Conservation (phyloP, 371 early-diverging fungal species). For the Sporodiniella umbellata region DNA sequence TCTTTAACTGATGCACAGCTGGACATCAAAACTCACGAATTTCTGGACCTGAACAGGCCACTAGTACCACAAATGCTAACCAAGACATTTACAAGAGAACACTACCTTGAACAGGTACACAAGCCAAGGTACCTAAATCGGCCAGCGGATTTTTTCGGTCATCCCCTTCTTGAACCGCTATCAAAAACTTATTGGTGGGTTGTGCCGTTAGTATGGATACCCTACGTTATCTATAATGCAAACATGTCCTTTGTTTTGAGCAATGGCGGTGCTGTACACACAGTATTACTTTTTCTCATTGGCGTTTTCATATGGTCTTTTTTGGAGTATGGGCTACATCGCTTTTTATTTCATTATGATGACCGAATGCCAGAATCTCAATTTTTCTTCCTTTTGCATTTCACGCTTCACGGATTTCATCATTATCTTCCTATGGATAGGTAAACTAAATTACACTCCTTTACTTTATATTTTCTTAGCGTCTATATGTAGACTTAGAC, state of each 20-base stretch:
- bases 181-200: conserved; percentile 91
- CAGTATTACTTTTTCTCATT: conserved; percentile 41
- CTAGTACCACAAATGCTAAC: conserved; percentile 80
- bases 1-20: conserved; percentile 39
- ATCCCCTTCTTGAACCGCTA: conserved; percentile 71
- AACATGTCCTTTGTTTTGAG: conserved; percentile 21
- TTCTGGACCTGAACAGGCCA: conserved; percentile 81
- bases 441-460: conserved; percentile 29
- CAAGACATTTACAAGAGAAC: conserved; percentile 68
- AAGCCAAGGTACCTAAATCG: conserved; percentile 77
- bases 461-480: neutral
- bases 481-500: conserved; percentile 55
- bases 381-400: conserved; percentile 73
- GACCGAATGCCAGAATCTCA: conserved; percentile 82
- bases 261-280: conserved; percentile 24
- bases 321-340: conserved; percentile 82
- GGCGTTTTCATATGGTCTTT: conserved; percentile 84
- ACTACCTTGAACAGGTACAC: conserved; percentile 89
- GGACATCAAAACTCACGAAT: conserved; percentile 60
- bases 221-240: conserved; percentile 51
- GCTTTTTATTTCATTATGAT: conserved; percentile 93
- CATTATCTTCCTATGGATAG: conserved; percentile 96
- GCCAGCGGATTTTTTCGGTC: conserved; percentile 81
- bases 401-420: conserved; percentile 92
- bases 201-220: conserved; percentile 87